Base-by-base conservation (phyloP, 768 basidiomycete species). In the Mrakia blollopis region DNA sequence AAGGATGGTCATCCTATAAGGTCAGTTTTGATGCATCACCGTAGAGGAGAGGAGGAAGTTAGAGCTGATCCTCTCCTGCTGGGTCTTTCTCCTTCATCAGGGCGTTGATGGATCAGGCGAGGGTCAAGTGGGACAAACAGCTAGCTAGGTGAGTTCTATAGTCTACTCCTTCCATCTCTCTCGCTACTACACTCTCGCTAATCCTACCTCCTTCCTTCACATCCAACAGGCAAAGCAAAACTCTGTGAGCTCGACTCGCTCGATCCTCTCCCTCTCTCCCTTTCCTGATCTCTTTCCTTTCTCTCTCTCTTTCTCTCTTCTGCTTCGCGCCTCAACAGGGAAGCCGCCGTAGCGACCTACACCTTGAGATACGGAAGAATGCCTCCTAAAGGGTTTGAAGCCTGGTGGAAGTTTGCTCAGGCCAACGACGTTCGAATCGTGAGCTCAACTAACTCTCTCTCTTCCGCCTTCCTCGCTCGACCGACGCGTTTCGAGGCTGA, bases 361-460 rank as follows among this genome's bases (percentile, higher is more conserved):
- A 79, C 78, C 73, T 65, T 74, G 39, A 57, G 81, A 25, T 80
- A 81, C 61, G 79, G 78, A 4, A 52, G 76, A 30, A 23, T 57
- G 11, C 82, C 82, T 13, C 82, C 82, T 21, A 80, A 79, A 65
- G 82, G 81, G 9, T 82, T 82, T 62, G 81, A 82, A 69, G 81
- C 80, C 61, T 82, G 82, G 65, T 82, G 82, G 81, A 74, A 63
- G 44, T 81, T 80, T 62, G 81, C 81, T n/a, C 67, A 28, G 9
- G 7, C 14, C 11, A 7, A 73, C 39, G 21, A 73, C 54, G 39
- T 73, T 60, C 16, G 30, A 41, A 73, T 73, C 41, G 72, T 73
- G 25, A 35, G 65, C 23, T 37, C 37, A n/a, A n/a, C n/a, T n/a
- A n/a, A 11, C 23, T 57, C 23, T 65, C 30, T 18, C 32, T 14